phyloP scores from a whole-genome alignment of 192 early-diverging fungal genomes.

The Umbelopsis isabellina region DNA sequence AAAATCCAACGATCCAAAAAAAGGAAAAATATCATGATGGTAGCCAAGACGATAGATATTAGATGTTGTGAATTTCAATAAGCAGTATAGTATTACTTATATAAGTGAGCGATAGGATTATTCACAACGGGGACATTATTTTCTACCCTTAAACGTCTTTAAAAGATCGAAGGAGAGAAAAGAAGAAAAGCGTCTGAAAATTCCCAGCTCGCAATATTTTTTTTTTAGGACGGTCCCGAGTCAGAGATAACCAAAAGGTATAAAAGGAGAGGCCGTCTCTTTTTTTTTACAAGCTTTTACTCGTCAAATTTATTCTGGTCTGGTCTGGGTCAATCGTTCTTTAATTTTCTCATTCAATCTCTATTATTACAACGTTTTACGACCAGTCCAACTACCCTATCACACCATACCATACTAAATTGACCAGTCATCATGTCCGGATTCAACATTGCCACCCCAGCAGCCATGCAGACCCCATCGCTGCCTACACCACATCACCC shows the following conservation, averaged over 20 bases:
- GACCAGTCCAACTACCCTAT: neutral
- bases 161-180: constrained; percentile 9
- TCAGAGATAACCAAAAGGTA: constrained; percentile 22
- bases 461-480: constrained; percentile 40
- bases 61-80: too few species aligned
- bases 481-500: constrained; percentile 31
- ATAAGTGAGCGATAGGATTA: too few species aligned
- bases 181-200: constrained; percentile 2
- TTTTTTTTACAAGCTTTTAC: constrained; percentile 8
- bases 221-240: constrained; percentile 15
- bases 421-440: constrained; percentile 37
- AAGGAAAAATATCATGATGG: neutral
- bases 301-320: neutral
- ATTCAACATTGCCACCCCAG: constrained; percentile 45
- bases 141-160: neutral
- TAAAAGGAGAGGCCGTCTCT: neutral
- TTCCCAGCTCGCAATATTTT: constrained; percentile 17
- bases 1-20: too few species aligned
- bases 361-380: neutral
- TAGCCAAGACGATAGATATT: neutral
- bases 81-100: too few species aligned
- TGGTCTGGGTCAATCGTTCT: constrained; percentile 16
- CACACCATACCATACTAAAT: neutral
- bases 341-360: constrained; percentile 5
- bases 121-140: too few species aligned